Conservation (phyloP, 805 yeast genomes). For the Metschnikowia vanudenii region DNA sequence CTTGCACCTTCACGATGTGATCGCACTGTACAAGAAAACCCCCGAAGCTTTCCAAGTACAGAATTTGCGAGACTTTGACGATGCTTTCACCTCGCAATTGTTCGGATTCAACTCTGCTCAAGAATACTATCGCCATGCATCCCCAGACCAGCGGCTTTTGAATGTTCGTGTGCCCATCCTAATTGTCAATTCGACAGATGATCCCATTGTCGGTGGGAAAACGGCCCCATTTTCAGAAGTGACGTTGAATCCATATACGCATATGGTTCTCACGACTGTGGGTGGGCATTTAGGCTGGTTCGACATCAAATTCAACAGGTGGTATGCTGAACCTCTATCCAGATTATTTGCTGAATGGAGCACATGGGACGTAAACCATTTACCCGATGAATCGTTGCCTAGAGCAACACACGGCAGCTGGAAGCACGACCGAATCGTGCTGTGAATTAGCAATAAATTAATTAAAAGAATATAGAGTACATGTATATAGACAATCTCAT, state of each 20-base stretch:
- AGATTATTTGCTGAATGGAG: slow-evolving; percentile 34
- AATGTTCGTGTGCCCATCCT: slow-evolving; percentile 61
- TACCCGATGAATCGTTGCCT: slow-evolving; percentile 25
- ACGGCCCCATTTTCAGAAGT: slow-evolving; percentile 53
- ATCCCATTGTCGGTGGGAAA: slow-evolving; percentile 59
- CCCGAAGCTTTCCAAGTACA: slow-evolving; percentile 34
- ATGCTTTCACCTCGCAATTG: slow-evolving; percentile 55
- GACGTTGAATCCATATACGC: slow-evolving; percentile 54
- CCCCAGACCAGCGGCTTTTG: slow-evolving; percentile 56
- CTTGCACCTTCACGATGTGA: slow-evolving; percentile 23
- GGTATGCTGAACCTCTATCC: slow-evolving; percentile 41
- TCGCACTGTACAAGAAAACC: slow-evolving; percentile 28
- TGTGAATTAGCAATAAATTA: not conserved
- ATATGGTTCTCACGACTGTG: slow-evolving; percentile 54
- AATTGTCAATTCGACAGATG: slow-evolving; percentile 62
- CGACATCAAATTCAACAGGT: slow-evolving; percentile 29
- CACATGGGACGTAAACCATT: slow-evolving; percentile 23
- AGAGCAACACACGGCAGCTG: slow-evolving; percentile 29
- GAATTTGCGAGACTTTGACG: slow-evolving; percentile 57
- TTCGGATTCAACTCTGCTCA: slow-evolving; percentile 62
- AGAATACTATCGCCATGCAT: slow-evolving; percentile 64
- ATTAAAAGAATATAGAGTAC: not conserved
- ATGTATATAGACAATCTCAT: not conserved
- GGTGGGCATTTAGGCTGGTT: slow-evolving; percentile 74
- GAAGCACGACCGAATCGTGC: slow-evolving; percentile 34